A percentile compares a stretch with the other conserved stretches of the same genome.
These are phyloP conservation scores for Dioszegia crocea DNA, from an alignment of 768 basidiomycete species.

Conservation along the genomic window DNA sequence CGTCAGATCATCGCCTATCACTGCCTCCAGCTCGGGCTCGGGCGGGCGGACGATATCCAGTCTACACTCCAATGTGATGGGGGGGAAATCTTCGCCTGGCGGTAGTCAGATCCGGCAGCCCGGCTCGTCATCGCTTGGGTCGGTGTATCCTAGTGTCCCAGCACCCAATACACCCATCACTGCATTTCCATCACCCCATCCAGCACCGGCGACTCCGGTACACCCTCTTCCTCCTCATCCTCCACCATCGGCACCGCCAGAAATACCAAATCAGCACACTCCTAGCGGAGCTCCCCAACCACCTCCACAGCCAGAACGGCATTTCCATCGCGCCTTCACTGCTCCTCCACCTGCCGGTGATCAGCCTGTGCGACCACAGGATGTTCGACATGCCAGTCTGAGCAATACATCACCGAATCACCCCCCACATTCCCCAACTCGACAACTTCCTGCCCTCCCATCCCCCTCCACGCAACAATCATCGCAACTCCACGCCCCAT, in stretches of 20 bases:
- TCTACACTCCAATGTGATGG: background rate
- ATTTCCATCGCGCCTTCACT: conserved; percentile 34
- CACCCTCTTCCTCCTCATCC: background rate
- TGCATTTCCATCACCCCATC: conserved; percentile 9
- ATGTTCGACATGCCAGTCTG: conserved; percentile 19
- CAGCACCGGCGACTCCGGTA: conserved; percentile 2
- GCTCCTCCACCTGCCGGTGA: conserved; percentile 14
- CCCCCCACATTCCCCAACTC: background rate
- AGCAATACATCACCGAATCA: background rate
- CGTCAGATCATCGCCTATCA: conserved; percentile 20
- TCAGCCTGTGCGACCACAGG: conserved; percentile 7
- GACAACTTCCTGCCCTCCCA: conserved; percentile 7
- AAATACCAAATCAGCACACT: background rate
- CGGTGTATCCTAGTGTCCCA: conserved; percentile 25
- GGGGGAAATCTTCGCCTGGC: background rate
- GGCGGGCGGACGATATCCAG: background rate
- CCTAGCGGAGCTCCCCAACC: conserved; percentile 28
- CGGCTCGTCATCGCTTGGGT: background rate
- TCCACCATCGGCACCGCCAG: background rate
- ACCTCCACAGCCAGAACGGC: conserved; percentile 43
- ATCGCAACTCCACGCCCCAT: background rate
- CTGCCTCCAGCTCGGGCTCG: conserved; percentile 25
- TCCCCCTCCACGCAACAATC: background rate
- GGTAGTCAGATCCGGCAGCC: background rate
- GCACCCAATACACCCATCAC: conserved; percentile 34